Evolutionary conservation across 2,329 filamentous ascomycete genomes (phyloP).

Genomic region (Tolypocladium endophyticum): DNA sequence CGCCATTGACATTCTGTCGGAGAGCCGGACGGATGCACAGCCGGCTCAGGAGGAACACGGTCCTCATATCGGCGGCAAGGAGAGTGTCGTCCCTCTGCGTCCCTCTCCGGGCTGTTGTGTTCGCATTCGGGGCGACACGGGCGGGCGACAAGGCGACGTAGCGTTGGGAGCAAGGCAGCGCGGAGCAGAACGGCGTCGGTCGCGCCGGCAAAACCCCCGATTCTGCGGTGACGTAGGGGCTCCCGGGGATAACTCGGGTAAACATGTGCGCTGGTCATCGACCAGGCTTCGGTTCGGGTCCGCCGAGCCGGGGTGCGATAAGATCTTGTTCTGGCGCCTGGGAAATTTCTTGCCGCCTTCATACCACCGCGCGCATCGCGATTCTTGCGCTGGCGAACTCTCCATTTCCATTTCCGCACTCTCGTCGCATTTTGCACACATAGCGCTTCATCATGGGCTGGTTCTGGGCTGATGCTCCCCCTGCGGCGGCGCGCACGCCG

Average conservation of each 20-base stretch:
- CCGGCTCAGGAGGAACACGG: conserved; percentile 30
- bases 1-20: conserved; percentile 14
- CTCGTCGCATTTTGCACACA: not conserved
- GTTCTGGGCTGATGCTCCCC: conserved; percentile 48
- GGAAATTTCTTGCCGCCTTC: not conserved
- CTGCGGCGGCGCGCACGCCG: conserved; percentile 22
- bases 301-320: not conserved
- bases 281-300: not conserved
- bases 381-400: not conserved
- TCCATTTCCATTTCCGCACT: not conserved
- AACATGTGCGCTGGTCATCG: conserved; percentile 9
- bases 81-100: not conserved
- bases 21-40: conserved; percentile 29
- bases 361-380: not conserved
- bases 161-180: too few relatives aligned
- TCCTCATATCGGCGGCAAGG: conserved; percentile 32
- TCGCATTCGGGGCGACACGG: conserved; percentile 9
- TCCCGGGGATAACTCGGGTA: conserved; percentile 14
- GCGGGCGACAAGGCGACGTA: not conserved
- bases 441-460: conserved; percentile 39
- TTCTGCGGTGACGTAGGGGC: conserved; percentile 9
- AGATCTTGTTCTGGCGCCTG: not conserved
- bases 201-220: not conserved
- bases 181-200: not conserved
- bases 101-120: conserved; percentile 1